Conservation (phyloP, 2,329 filamentous ascomycete species). For the Venturia asperata region DNA sequence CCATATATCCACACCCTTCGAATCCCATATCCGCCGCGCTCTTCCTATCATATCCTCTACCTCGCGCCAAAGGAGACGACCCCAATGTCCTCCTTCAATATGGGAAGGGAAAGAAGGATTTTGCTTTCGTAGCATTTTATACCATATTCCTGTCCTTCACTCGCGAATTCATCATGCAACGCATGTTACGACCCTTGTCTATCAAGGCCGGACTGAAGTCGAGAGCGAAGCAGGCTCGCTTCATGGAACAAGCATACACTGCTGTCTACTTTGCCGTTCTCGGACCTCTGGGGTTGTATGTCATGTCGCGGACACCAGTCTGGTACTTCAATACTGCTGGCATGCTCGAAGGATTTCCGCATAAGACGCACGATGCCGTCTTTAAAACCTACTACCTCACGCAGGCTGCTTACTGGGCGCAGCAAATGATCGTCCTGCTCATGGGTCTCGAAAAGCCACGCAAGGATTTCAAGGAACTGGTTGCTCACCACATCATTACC, state of each 20-base stretch:
- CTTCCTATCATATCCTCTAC: conserved; percentile 81
- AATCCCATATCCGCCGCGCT: conserved; percentile 77
- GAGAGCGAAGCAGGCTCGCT: conserved; percentile 74
- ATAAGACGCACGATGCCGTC: conserved; percentile 66
- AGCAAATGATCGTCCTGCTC: conserved; percentile 82
- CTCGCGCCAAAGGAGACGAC: conserved; percentile 42
- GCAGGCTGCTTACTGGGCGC: conserved; percentile 90
- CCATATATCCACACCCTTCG: conserved; percentile 64
- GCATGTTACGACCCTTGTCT: conserved; percentile 71
- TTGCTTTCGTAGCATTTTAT: conserved; percentile 85
- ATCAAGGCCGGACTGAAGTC: conserved; percentile 60
- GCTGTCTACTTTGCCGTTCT: conserved; percentile 82
- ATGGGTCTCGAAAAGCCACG: conserved; percentile 85
- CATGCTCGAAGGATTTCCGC: conserved; percentile 87
- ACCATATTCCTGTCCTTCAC: conserved; percentile 85
- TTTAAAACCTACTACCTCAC: conserved; percentile 98
- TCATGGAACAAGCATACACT: conserved; percentile 96
- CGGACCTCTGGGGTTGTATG: conserved; percentile 76
- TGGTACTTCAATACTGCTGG: conserved; percentile 92
- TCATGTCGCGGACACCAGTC: conserved; percentile 84
- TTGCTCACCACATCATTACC: conserved; percentile 86
- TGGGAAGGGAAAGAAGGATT: conserved; percentile 79
- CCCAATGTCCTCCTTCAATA: conserved; percentile 55
- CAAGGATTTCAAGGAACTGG: conserved; percentile 92
- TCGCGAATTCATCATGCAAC: conserved; percentile 93